phyloP scores from a whole-genome alignment of 129 eudicot species.

The Arctium minus region DNA sequence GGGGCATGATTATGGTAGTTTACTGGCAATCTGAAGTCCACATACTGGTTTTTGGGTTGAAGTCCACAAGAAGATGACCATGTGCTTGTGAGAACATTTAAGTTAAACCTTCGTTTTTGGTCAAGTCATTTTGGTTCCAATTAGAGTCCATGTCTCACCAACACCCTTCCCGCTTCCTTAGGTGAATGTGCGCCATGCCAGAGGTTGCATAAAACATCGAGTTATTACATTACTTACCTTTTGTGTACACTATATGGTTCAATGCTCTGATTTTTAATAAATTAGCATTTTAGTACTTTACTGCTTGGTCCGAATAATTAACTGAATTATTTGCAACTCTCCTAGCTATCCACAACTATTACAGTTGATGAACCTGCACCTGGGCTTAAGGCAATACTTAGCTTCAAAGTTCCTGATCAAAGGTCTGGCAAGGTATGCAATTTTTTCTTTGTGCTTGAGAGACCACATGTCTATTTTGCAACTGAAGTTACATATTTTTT shows the following conservation, averaged over 20 bases:
- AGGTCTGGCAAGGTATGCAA: conserved; percentile 78
- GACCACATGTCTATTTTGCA: background rate
- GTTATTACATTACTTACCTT: background rate
- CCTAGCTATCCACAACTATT: conserved; percentile 63
- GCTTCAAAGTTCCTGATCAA: conserved; percentile 81
- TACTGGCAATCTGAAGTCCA: background rate
- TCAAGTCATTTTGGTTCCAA: background rate
- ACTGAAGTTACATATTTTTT: background rate
- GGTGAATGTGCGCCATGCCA: background rate
- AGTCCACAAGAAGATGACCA: background rate
- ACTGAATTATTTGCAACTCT: conserved; percentile 8
- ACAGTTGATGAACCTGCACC: conserved; percentile 72
- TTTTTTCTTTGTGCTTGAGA: background rate
- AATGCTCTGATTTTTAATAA: background rate
- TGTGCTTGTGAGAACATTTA: background rate
- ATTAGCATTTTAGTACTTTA: background rate
- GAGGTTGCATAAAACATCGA: background rate
- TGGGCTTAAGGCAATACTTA: conserved; percentile 75
- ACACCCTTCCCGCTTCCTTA: background rate
- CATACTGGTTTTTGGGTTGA: background rate
- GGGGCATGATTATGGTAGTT: background rate
- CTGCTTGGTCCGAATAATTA: background rate
- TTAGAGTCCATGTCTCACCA: too few species aligned
- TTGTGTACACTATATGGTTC: background rate
- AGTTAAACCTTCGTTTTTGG: background rate